Conservation (phyloP, 2,329 filamentous ascomycete species). For the Trichothecium sympodiale region DNA sequence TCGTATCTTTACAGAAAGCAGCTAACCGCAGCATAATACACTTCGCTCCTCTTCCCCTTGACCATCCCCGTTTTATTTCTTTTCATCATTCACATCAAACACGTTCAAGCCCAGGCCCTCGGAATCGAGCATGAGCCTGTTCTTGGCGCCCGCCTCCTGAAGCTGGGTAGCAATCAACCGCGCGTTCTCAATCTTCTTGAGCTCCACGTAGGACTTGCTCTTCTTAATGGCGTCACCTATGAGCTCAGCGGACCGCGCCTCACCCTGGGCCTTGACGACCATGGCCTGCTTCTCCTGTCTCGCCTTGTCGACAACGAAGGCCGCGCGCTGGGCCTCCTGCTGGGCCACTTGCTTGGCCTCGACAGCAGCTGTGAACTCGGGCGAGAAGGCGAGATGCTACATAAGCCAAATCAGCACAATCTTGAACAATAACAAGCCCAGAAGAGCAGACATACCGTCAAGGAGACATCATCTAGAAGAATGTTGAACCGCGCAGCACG, state of each 20-base stretch:
- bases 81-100: slow-evolving; percentile 38
- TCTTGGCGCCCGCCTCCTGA: slow-evolving; percentile 76
- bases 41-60: not conserved
- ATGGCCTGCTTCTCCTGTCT: slow-evolving; percentile 99
- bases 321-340: slow-evolving; percentile 93
- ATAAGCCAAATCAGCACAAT: not conserved
- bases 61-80: slow-evolving; percentile 25
- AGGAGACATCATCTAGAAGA: slow-evolving; percentile 88
- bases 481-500: slow-evolving; percentile 96
- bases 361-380: slow-evolving; percentile 62
- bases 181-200: slow-evolving; percentile 97
- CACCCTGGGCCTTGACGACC: slow-evolving; percentile 97
- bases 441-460: slow-evolving; percentile 56
- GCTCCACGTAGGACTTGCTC: slow-evolving; percentile 89
- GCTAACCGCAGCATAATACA: not conserved
- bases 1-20: no score
- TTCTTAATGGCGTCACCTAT: slow-evolving; percentile 99
- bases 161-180: slow-evolving; percentile 77
- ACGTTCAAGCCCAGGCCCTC: slow-evolving; percentile 90
- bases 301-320: slow-evolving; percentile 97
- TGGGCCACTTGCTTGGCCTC: slow-evolving; percentile 66
- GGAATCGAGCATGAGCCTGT: slow-evolving; percentile 88
- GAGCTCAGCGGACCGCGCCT: slow-evolving; percentile 92
- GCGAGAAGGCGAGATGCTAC: slow-evolving; percentile 61
- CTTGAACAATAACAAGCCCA: slow-evolving; percentile 5